Evolutionary conservation across 2,329 filamentous ascomycete species (phyloP).

Genomic region (Pyricularia sp.): DNA sequence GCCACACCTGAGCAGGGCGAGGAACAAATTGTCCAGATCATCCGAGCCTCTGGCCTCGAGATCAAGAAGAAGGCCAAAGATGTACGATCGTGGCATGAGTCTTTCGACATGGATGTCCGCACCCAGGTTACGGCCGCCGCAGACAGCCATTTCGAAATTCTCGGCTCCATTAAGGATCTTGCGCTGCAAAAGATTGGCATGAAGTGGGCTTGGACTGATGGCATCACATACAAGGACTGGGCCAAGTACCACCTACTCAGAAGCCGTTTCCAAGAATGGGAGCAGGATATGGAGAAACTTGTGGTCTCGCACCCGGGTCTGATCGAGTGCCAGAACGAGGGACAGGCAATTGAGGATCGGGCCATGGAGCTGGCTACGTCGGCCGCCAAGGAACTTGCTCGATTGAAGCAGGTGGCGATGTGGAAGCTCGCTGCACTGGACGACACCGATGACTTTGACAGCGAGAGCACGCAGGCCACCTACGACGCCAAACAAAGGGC

Average conservation of each 20-base stretch:
- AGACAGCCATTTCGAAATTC: conserved; percentile 68
- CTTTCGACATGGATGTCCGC: conserved; percentile 57
- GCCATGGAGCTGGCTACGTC: conserved; percentile 70
- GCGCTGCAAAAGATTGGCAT: conserved; percentile 86
- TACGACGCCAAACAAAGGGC: conserved; percentile 27
- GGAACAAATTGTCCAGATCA: conserved; percentile 29
- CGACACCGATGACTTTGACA: conserved; percentile 64
- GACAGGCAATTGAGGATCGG: conserved; percentile 48
- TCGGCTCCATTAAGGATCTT: conserved; percentile 70
- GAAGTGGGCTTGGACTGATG: conserved; percentile 92
- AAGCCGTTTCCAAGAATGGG: conserved; percentile 72
- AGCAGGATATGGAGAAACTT: conserved; percentile 63
- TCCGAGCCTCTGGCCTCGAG: conserved; percentile 55
- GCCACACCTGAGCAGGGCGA: conserved; percentile 21
- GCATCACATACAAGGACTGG: conserved; percentile 95
- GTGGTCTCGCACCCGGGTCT: conserved; percentile 63
- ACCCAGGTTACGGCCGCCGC: conserved; percentile 57
- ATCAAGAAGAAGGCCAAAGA: conserved; percentile 69
- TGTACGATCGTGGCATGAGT: conserved; percentile 62
- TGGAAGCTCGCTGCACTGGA: conserved; percentile 75
- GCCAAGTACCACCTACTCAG: conserved; percentile 84
- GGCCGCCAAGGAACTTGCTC: conserved; percentile 65
- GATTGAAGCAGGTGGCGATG: conserved; percentile 68
- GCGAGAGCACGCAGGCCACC: conserved; percentile 46
- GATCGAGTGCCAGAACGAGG: conserved; percentile 50